A percentile compares a stretch with the other conserved stretches of the same genome.
These are phyloP conservation scores for Musa acuminata DNA, from an alignment of 176 grass and related monocot genomes.

Conservation along the genomic window DNA sequence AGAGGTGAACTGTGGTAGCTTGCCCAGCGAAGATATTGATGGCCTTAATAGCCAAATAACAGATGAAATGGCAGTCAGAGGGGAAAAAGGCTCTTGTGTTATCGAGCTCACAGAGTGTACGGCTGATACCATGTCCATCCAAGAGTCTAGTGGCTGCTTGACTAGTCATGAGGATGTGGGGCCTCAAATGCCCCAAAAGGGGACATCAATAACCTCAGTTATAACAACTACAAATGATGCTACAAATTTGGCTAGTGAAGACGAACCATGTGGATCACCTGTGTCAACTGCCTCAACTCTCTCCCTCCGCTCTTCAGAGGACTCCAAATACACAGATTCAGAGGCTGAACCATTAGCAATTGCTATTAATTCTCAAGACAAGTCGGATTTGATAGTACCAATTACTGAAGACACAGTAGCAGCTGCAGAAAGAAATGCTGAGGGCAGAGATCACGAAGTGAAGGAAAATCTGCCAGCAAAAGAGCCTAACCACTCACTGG, in stretches of 20 bases:
- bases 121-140: background rate
- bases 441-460: conserved; percentile 24
- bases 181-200: conserved; percentile 6
- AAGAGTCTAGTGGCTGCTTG: background rate
- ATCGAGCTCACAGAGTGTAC: background rate
- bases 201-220: conserved; percentile 25
- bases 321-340: conserved; percentile 24
- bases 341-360: conserved; percentile 13
- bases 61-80: background rate
- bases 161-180: background rate
- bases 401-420: conserved; percentile 22
- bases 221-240: conserved; percentile 42
- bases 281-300: conserved; percentile 44
- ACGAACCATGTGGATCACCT: conserved; percentile 44
- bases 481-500: conserved; percentile 30
- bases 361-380: background rate
- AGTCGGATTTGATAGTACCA: conserved; percentile 16
- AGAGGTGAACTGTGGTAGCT: background rate
- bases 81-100: background rate
- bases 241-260: conserved; percentile 34
- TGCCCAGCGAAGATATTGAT: background rate
- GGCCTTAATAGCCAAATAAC: background rate
- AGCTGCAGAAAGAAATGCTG: conserved; percentile 26
- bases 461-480: conserved; percentile 11
- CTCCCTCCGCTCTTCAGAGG: conserved; percentile 42